phyloP scores from a whole-genome alignment of 495 filamentous ascomycete species.

The Corynascus novoguineensis region DNA sequence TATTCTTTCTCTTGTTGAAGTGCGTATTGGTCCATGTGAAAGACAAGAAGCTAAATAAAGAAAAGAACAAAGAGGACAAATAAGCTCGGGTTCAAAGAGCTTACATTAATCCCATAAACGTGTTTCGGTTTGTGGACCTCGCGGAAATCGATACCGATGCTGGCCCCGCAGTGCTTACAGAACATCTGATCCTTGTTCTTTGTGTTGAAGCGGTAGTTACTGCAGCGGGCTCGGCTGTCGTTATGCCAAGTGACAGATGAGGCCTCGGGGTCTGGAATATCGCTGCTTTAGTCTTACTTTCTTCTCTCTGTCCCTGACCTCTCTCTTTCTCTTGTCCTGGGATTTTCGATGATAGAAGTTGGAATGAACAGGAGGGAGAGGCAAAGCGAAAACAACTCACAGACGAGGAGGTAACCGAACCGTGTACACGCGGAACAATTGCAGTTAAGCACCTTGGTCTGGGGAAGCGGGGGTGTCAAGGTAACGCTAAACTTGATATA shows the following conservation, averaged over 20 bases:
- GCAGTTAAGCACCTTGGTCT: constrained; percentile 27
- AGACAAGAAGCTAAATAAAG: no score
- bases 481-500: constrained; percentile 31
- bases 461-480: constrained; percentile 25
- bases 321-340: neutral
- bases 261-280: constrained; percentile 20
- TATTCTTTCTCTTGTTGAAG: no score
- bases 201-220: constrained; percentile 31
- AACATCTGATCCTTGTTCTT: constrained; percentile 32
- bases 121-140: constrained; percentile 11
- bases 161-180: constrained; percentile 30
- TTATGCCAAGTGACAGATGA: constrained; percentile 25
- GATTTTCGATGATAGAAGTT: neutral
- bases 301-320: neutral
- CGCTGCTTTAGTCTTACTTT: neutral
- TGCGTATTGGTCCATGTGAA: no score
- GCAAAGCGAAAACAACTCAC: constrained; percentile 17
- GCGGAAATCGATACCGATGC: constrained; percentile 31
- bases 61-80: no score
- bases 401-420: constrained; percentile 31
- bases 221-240: constrained; percentile 22
- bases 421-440: constrained; percentile 29
- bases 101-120: constrained; percentile 29
- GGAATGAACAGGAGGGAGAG: neutral
- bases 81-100: constrained; percentile 11